A percentile compares a stretch with the other conserved stretches of the same genome.
These are phyloP conservation scores for Neophaeococcomyces aloes DNA, from an alignment of 2,329 filamentous ascomycete species.

Conservation along the genomic window DNA sequence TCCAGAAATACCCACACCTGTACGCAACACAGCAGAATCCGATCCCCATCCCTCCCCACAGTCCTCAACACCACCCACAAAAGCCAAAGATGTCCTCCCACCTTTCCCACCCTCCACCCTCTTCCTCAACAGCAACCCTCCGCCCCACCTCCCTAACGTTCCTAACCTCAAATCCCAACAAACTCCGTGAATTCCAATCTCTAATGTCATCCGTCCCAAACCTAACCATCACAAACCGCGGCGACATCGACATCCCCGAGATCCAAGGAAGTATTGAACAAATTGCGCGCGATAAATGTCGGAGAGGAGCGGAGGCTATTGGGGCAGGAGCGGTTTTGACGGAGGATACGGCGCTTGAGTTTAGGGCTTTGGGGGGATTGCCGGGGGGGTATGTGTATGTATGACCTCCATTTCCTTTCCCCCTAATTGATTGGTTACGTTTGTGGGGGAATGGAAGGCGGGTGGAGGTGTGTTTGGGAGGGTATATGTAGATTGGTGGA, in stretches of 20 bases:
- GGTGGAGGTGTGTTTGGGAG: too few relatives aligned
- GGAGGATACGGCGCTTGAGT: slow-evolving; percentile 92
- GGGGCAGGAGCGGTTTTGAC: slow-evolving; percentile 79
- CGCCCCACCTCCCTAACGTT: slow-evolving; percentile 55
- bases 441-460: too few relatives aligned
- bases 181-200: slow-evolving; percentile 76
- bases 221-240: slow-evolving; percentile 62
- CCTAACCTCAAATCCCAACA: slow-evolving; percentile 93
- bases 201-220: slow-evolving; percentile 67
- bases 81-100: too few relatives aligned
- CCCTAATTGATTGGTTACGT: too few relatives aligned
- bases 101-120: too few relatives aligned
- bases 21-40: too few relatives aligned
- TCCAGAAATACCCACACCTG: too few relatives aligned
- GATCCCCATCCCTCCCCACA: too few relatives aligned
- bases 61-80: too few relatives aligned
- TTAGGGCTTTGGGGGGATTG: slow-evolving; percentile 78
- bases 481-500: too few relatives aligned
- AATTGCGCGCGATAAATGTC: slow-evolving; percentile 79
- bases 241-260: slow-evolving; percentile 56
- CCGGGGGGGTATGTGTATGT: slow-evolving; percentile 91
- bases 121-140: not conserved
- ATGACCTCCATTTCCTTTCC: not conserved
- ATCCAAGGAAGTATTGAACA: slow-evolving; percentile 89
- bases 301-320: slow-evolving; percentile 67